Evolutionary conservation across 768 basidiomycete genomes (phyloP), one percentile per base, ranked within the genome.

Genomic region (Suillus fuscotomentosus): DNA sequence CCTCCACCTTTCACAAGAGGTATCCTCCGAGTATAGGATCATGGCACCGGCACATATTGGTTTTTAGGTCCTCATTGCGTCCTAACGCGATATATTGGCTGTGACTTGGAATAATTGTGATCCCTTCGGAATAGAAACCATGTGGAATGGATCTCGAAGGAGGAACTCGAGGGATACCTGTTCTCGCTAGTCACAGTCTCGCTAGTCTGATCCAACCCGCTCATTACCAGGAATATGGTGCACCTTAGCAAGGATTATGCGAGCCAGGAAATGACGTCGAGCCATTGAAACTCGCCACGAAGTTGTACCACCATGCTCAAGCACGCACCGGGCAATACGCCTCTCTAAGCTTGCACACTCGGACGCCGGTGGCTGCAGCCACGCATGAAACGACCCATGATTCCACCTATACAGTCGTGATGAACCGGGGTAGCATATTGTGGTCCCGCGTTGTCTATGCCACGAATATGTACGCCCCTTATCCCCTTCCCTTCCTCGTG

Each of bases 401-500:
- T 13, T 31, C 63, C 6, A 14, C 64, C 8, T 80, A 79, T 14
- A 31, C 31, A 31, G 31, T 31, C 31, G 31, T 48, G 76, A 74
- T 48, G 0, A 83, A 87, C 0, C 84, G 92, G 22, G 94, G 95
- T 1, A 67, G 70, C 1, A 73, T 94, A 27, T 47, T 72, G 6
- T 88, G 90, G 66, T 74, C 80, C n/a, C 86, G 88, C 65, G 84
- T 97, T 50, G 78, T 97, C 5, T 93, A 95, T 71, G 93, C 92
- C 0, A 95, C 93, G 13, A 97, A 97, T 69, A 95, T 80, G 0
- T 95, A 96, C 65, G 85, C 88, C 13, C 84, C 88, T 4, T 82
- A 90, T 69, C 83, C 97, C 42, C 79, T 97, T n/a, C 90, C 91
- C 0, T 83, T 86, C 65, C 71, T 95, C 39, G 69, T 79, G 10